These are phyloP conservation scores for Auriscalpium microsporum DNA, from an alignment of 768 basidiomycete species.

Conservation along the genomic window DNA sequence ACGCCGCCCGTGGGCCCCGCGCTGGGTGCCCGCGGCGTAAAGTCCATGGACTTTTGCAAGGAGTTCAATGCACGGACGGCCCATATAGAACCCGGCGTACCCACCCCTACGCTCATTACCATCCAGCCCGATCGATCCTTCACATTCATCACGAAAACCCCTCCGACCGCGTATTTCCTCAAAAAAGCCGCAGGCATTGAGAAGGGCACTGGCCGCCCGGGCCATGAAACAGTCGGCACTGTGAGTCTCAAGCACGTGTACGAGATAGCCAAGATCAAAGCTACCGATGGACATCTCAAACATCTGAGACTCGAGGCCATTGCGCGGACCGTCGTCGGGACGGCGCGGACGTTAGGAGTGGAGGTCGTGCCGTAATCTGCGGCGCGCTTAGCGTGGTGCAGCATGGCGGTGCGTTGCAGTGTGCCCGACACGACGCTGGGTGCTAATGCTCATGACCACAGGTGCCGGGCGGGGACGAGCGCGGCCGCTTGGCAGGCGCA, in stretches of 20 bases:
- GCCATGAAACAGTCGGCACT: constrained; percentile 70
- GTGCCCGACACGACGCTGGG: constrained; percentile 4
- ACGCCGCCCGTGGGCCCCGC: constrained; percentile 96
- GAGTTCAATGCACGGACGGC: constrained; percentile 98
- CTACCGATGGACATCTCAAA: constrained; percentile 80
- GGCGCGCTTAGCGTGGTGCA: constrained; percentile 7
- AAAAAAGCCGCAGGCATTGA: constrained; percentile 87
- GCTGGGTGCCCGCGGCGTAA: constrained; percentile 94
- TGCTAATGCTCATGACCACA: constrained; percentile 6
- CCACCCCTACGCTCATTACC: constrained; percentile 86
- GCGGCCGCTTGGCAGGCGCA: too few species aligned
- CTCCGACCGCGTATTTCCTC: constrained; percentile 82
- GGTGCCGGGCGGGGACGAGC: neutral
- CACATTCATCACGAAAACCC: constrained; percentile 87
- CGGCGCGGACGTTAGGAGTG: constrained; percentile 82
- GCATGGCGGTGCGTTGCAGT: constrained; percentile 3
- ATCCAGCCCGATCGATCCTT: constrained; percentile 95
- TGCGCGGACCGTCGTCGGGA: constrained; percentile 81
- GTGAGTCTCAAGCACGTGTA: constrained; percentile 95
- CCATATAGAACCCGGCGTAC: constrained; percentile 75
- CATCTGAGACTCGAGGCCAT: constrained; percentile 83
- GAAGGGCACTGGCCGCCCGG: constrained; percentile 80
- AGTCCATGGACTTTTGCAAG: constrained; percentile 99
- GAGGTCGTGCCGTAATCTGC: constrained; percentile 73
- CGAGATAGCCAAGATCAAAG: constrained; percentile 97